These are phyloP conservation scores for Lachnellula occidentalis DNA, from an alignment of 2,329 filamentous ascomycete genomes.

Conservation along the genomic window DNA sequence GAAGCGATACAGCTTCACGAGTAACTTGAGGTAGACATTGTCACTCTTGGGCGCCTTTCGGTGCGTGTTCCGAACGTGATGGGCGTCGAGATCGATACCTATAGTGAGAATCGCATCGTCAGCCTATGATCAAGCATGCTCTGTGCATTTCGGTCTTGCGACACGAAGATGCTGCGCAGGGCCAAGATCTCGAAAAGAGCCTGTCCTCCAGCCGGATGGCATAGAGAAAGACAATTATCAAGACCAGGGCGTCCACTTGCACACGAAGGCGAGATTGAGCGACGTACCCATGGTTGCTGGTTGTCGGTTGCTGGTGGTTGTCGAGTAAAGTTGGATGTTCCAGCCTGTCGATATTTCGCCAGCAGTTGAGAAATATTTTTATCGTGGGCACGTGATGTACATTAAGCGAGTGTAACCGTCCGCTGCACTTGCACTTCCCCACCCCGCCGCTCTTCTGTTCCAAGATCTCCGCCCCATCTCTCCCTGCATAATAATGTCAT, in stretches of 20 bases:
- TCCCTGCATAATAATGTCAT: too few species aligned
- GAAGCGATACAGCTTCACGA: slow-evolving; percentile 98
- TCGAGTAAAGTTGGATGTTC: background rate
- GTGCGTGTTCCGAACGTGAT: slow-evolving; percentile 69
- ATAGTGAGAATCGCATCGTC: slow-evolving; percentile 47
- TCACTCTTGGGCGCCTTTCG: slow-evolving; percentile 96
- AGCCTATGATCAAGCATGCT: slow-evolving; percentile 64
- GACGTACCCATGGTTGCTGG: slow-evolving; percentile 34
- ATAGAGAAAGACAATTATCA: slow-evolving; percentile 8
- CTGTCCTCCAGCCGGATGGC: slow-evolving; percentile 16
- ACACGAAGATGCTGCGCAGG: slow-evolving; percentile 31
- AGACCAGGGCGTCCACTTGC: slow-evolving; percentile 31
- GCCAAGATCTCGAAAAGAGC: slow-evolving; percentile 18
- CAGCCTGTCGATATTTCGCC: background rate
- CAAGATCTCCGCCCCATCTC: too few species aligned
- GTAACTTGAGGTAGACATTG: slow-evolving; percentile 94
- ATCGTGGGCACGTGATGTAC: background rate
- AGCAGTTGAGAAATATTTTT: slow-evolving; percentile 6
- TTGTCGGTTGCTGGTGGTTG: slow-evolving; percentile 21
- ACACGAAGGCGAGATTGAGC: slow-evolving; percentile 31
- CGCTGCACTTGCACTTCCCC: too few species aligned
- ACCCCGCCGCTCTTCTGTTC: too few species aligned
- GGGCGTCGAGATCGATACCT: slow-evolving; percentile 68
- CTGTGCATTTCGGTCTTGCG: slow-evolving; percentile 37
- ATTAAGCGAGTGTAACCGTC: too few species aligned